These are phyloP conservation scores for Mucor racemosus DNA, from an alignment of 371 early-diverging fungal species.

Conservation along the genomic window DNA sequence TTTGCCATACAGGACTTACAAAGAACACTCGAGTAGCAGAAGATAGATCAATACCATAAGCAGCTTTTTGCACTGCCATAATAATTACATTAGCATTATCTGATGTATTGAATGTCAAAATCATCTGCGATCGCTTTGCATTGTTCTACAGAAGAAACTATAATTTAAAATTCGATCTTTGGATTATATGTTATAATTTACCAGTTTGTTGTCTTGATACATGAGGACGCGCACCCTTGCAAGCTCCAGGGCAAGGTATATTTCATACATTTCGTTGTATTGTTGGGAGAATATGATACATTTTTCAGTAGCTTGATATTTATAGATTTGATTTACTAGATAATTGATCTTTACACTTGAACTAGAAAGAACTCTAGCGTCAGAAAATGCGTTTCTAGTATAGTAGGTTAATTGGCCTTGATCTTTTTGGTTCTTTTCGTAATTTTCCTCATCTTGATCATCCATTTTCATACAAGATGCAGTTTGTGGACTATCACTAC, in stretches of 20 bases:
- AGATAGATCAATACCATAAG: conserved; percentile 78
- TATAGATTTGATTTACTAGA: conserved; percentile 50
- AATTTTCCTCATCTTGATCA: neutral
- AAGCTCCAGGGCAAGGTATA: conserved; percentile 54
- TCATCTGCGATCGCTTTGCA: conserved; percentile 61
- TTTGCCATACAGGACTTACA: conserved; percentile 72
- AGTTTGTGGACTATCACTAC: neutral
- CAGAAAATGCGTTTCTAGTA: conserved; percentile 25
- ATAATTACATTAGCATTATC: conserved; percentile 66
- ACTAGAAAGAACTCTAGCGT: conserved; percentile 25
- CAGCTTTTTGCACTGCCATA: conserved; percentile 71
- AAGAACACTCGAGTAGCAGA: conserved; percentile 76
- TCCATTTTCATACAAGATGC: neutral
- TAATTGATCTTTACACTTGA: conserved; percentile 64
- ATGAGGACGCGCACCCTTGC: conserved; percentile 61
- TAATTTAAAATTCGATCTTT: neutral
- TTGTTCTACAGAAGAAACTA: conserved; percentile 32
- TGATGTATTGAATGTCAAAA: conserved; percentile 78
- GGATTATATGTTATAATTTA: conserved; percentile 11
- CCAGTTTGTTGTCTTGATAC: conserved; percentile 56
- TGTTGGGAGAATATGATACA: conserved; percentile 64
- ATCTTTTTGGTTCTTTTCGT: neutral
- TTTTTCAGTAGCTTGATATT: conserved; percentile 52
- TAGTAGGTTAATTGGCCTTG: conserved; percentile 23
- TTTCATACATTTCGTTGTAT: conserved; percentile 50